These are phyloP conservation scores for Ceratocystis destructans DNA, from an alignment of 2,329 filamentous ascomycete genomes.

Conservation along the genomic window DNA sequence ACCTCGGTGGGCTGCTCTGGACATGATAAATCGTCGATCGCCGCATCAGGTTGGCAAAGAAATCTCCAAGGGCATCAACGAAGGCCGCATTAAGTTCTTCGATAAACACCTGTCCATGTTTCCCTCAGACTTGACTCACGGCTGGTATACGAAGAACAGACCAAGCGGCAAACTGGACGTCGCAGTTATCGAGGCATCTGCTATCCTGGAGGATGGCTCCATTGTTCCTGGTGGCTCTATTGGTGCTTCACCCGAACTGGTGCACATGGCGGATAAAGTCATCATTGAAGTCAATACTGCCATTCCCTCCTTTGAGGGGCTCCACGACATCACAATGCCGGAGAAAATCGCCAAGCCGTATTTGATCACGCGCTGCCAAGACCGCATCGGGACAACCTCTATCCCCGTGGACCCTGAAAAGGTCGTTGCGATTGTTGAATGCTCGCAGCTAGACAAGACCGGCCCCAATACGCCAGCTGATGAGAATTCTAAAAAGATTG, in stretches of 20 bases:
- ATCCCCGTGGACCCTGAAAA: slow-evolving; percentile 76
- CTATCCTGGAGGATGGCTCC: slow-evolving; percentile 77
- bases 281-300: slow-evolving; percentile 88
- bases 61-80: slow-evolving; percentile 82
- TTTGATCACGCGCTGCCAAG: slow-evolving; percentile 70
- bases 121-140: slow-evolving; percentile 66
- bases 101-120: slow-evolving; percentile 94
- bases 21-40: slow-evolving; percentile 78
- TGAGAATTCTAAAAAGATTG: slow-evolving; percentile 57
- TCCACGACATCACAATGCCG: slow-evolving; percentile 86
- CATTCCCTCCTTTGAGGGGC: slow-evolving; percentile 68
- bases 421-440: slow-evolving; percentile 73
- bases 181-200: slow-evolving; percentile 71
- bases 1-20: slow-evolving; percentile 74
- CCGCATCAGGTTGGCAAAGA: slow-evolving; percentile 86
- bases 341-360: slow-evolving; percentile 74
- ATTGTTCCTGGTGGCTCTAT: slow-evolving; percentile 80
- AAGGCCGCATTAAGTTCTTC: slow-evolving; percentile 79
- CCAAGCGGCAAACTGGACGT: slow-evolving; percentile 64
- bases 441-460: slow-evolving; percentile 65
- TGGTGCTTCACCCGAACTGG: slow-evolving; percentile 69
- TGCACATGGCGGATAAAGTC: slow-evolving; percentile 86
- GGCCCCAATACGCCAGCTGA: slow-evolving; percentile 65
- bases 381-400: slow-evolving; percentile 69
- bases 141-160: slow-evolving; percentile 72